Percentiles rank a stretch among this genome's conserved stretches.
These are phyloP conservation scores for Gymnopus androsaceus DNA, from an alignment of 1,284 basidiomycete species.

Conservation along the genomic window DNA sequence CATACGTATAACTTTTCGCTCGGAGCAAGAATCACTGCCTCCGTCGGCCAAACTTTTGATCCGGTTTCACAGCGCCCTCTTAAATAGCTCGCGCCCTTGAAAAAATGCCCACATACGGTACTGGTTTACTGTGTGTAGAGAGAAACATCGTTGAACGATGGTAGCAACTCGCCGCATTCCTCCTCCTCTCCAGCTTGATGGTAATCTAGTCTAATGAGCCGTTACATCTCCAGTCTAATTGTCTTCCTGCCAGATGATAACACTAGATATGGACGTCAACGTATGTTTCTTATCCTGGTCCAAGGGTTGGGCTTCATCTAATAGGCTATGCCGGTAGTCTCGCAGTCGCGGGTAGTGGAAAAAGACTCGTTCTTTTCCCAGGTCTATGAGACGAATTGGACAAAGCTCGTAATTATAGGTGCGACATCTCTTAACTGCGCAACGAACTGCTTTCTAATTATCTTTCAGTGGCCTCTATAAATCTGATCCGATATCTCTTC, in stretches of 20 bases:
- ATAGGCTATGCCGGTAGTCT: not conserved
- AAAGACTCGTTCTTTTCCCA: constrained; percentile 30
- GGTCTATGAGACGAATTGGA: constrained; percentile 40
- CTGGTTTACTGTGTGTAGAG: constrained; percentile 17
- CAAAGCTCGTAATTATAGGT: constrained; percentile 39
- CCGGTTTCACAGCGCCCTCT: not conserved
- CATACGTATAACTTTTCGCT: too few species aligned
- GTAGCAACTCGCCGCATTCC: constrained; percentile 32
- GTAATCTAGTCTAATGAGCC: too few species aligned
- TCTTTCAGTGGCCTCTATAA: constrained; percentile 35
- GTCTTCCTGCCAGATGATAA: constrained; percentile 30
- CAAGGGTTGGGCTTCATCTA: not conserved
- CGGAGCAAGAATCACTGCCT: too few species aligned
- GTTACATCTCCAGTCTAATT: not conserved
- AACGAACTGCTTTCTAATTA: not conserved
- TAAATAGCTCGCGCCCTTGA: not conserved
- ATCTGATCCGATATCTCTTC: constrained; percentile 37
- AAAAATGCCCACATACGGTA: constrained; percentile 9
- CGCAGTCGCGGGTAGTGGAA: constrained; percentile 4
- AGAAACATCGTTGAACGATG: constrained; percentile 21
- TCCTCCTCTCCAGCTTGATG: constrained; percentile 39
- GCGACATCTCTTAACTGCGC: constrained; percentile 9
- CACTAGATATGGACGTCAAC: constrained; percentile 24
- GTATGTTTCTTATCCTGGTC: not conserved
- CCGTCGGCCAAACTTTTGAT: not conserved